Evolutionary conservation across 345 rosid genomes (phyloP).

Genomic region (Populus simonii): DNA sequence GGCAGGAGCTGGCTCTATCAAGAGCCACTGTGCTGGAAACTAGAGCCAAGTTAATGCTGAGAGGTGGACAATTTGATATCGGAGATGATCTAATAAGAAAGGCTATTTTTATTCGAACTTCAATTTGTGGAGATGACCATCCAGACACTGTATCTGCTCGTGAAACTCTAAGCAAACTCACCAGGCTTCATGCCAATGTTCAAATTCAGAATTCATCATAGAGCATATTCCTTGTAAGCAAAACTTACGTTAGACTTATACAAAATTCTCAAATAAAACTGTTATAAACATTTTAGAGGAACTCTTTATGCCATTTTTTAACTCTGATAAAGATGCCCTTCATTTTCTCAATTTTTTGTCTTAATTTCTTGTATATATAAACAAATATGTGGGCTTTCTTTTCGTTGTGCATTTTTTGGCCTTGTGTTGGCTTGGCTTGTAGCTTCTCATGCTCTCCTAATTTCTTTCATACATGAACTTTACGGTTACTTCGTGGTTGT

Average conservation of each 20-base stretch:
- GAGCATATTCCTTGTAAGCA: slow-evolving; percentile 37
- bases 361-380: background rate
- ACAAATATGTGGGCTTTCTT: background rate
- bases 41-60: slow-evolving; percentile 80
- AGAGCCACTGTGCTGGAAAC: slow-evolving; percentile 92
- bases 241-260: slow-evolving; percentile 40
- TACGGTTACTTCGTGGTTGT: background rate
- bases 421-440: too few relatives aligned
- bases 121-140: slow-evolving; percentile 87
- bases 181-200: slow-evolving; percentile 70
- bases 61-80: slow-evolving; percentile 76
- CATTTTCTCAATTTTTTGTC: background rate
- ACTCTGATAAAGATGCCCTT: slow-evolving; percentile 6
- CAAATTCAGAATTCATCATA: slow-evolving; percentile 67
- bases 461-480: background rate
- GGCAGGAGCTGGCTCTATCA: slow-evolving; percentile 87
- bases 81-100: slow-evolving; percentile 92
- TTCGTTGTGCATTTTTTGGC: background rate
- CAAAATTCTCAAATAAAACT: slow-evolving; percentile 40
- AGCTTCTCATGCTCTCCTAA: background rate
- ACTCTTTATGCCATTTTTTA: slow-evolving; percentile 20
- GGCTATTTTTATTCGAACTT: slow-evolving; percentile 78
- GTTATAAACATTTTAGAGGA: slow-evolving; percentile 32
- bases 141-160: slow-evolving; percentile 73
- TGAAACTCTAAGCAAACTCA: slow-evolving; percentile 80